Evolutionary conservation across 2,329 filamentous ascomycete genomes (phyloP).

Genomic region (Paraphoma sp.): DNA sequence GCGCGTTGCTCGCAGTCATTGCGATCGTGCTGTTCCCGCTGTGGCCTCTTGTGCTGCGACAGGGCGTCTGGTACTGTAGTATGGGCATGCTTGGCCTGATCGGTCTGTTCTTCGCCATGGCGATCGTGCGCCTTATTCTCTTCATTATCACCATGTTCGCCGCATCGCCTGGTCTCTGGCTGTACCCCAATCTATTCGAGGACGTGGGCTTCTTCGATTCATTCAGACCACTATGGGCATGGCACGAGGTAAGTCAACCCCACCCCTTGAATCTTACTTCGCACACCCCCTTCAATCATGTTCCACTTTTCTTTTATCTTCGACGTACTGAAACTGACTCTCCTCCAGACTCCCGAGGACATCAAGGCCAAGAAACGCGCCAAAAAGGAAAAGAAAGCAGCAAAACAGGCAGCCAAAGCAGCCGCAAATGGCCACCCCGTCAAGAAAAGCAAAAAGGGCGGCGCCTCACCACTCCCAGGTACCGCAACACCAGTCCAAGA

Average conservation of each 20-base stretch:
- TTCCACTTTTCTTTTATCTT: background rate
- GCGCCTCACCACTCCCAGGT: conserved; percentile 28
- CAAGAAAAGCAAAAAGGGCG: conserved; percentile 46
- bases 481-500: conserved; percentile 16
- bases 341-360: conserved; percentile 47
- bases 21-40: conserved; percentile 92
- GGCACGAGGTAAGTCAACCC: conserved; percentile 77
- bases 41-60: conserved; percentile 89
- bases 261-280: background rate
- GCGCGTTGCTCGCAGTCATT: conserved; percentile 84
- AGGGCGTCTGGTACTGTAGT: conserved; percentile 96
- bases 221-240: conserved; percentile 95
- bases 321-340: background rate
- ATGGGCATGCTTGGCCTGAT: conserved; percentile 91
- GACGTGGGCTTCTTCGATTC: conserved; percentile 98
- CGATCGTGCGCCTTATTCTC: conserved; percentile 92
- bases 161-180: conserved; percentile 87
- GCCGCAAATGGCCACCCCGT: conserved; percentile 35
- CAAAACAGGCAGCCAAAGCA: conserved; percentile 39
- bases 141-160: conserved; percentile 92
- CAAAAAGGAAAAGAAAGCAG: conserved; percentile 47
- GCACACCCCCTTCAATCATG: background rate
- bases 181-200: conserved; percentile 97
- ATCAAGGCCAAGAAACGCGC: conserved; percentile 54
- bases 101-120: conserved; percentile 95